These are phyloP conservation scores for Myochromella boudieri DNA, from an alignment of 768 basidiomycete species.

Conservation along the genomic window DNA sequence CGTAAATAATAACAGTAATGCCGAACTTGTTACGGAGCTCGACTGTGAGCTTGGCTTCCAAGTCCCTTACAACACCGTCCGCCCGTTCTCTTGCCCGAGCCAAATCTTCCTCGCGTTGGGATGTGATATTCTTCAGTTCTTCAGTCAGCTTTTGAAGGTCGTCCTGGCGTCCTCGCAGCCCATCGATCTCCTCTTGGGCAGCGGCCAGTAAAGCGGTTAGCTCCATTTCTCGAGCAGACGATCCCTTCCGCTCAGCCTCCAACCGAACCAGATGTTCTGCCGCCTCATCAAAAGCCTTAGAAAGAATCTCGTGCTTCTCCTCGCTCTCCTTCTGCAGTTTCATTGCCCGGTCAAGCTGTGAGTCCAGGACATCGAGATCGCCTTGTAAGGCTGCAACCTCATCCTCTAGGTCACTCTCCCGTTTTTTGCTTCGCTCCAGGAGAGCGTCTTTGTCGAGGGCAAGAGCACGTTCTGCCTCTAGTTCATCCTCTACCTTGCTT, in stretches of 20 bases:
- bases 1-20: background rate
- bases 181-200: conserved; percentile 59
- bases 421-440: conserved; percentile 80
- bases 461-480: conserved; percentile 80
- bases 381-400: conserved; percentile 77
- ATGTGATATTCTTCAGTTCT: conserved; percentile 66
- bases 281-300: conserved; percentile 77
- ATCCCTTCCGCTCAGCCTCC: conserved; percentile 73
- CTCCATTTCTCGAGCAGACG: conserved; percentile 63
- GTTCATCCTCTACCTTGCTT: conserved; percentile 72
- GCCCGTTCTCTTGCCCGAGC: conserved; percentile 71
- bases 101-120: conserved; percentile 81
- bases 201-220: conserved; percentile 55
- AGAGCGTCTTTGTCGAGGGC: conserved; percentile 81
- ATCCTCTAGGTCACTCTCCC: conserved; percentile 85
- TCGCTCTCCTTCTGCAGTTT: conserved; percentile 77
- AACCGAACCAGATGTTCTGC: conserved; percentile 83
- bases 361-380: conserved; percentile 83
- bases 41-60: conserved; percentile 67
- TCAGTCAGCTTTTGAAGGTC: conserved; percentile 64
- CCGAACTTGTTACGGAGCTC: conserved; percentile 66
- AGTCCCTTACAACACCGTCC: conserved; percentile 60
- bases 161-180: conserved; percentile 56
- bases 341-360: conserved; percentile 80
- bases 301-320: conserved; percentile 71